Evolutionary conservation across 2,329 filamentous ascomycete species (phyloP), one percentile per base, ranked within the genome.

Genomic region (Podosphaera fusca): DNA sequence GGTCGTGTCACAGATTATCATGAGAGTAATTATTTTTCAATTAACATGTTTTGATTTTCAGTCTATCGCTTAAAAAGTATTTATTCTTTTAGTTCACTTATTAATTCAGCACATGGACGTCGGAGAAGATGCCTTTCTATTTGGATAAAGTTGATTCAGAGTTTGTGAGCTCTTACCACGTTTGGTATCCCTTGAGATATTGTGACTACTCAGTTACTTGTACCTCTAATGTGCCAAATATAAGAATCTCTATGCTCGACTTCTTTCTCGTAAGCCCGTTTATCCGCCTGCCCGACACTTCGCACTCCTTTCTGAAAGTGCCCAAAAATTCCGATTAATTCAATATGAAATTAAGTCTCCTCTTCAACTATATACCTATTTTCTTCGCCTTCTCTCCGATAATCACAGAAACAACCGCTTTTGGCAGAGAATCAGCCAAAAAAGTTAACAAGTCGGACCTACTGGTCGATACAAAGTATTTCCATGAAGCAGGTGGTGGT

Each of bases 401-500:
- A 14, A 4, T 42, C 38, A 12, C 38, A 42, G 38, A 42, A 42
- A 8, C n/a, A 8, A 42, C n/a, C 38, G 38, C 9, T 12, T 42
- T 42, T 42, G 38, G 9, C 38, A 42, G 10, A 12, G 38, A 14
- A 6, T 42, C 38, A 42, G 3, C 38, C 10, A 42, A 42, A 42
- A 42, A 42, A 42, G 38, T 51, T 21, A 54, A 40, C 21, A 33
- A 21, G 30, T 36, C 10, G 34, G 52, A 35, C n/a, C n/a, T 14
- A 42, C 10, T 12, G 1, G 31, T 42, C 14, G 60, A 63, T 52
- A 63, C 56, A 1, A 67, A 67, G 56, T 68, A 67, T 55, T 67
- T 68, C 55, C 60, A 66, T 2, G 82, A 86, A 66, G 78, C 81
- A 0, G 81, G 82, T 55, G 71, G 70, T 56, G 74, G 74, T 63